Percentiles rank a stretch among this genome's conserved stretches.
These are phyloP conservation scores for Coprinellus micaceus DNA, from an alignment of 768 basidiomycete genomes.

Conservation along the genomic window DNA sequence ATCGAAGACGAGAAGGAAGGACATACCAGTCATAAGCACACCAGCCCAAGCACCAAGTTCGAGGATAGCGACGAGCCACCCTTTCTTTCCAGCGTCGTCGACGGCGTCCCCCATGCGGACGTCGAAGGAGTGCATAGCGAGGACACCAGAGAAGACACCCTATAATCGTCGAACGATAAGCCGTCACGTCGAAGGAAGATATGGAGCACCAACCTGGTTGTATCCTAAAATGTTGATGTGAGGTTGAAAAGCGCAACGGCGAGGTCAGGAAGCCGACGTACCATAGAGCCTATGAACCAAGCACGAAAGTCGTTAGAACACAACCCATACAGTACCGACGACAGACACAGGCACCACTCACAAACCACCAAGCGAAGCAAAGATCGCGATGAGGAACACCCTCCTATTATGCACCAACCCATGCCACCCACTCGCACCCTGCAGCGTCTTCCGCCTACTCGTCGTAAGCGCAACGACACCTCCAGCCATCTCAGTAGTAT, in stretches of 20 bases:
- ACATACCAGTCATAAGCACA: conserved; percentile 59
- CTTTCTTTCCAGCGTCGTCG: conserved; percentile 49
- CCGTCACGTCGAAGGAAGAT: neutral
- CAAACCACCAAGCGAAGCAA: conserved; percentile 77
- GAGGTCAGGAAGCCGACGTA: too few species aligned
- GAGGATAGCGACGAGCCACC: conserved; percentile 72
- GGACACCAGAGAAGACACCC: conserved; percentile 77
- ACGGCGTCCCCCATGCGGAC: conserved; percentile 56
- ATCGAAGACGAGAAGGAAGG: too few species aligned
- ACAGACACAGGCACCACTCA: conserved; percentile 31
- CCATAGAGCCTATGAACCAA: conserved; percentile 52
- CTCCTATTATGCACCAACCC: conserved; percentile 64
- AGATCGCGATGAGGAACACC: conserved; percentile 66
- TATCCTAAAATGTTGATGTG: too few species aligned
- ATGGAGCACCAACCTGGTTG: conserved; percentile 45
- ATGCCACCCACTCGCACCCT: conserved; percentile 33
- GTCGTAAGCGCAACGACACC: too few species aligned
- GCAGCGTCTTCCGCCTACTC: neutral
- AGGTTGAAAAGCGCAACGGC: too few species aligned
- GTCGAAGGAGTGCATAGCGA: conserved; percentile 53
- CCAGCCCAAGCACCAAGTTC: conserved; percentile 78
- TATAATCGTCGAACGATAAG: conserved; percentile 21
- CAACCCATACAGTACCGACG: neutral
- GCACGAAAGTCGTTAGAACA: conserved; percentile 4
- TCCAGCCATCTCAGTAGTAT: too few species aligned